Base-by-base conservation (phyloP, 441 rosid species). In the Mallotus japonicus region DNA sequence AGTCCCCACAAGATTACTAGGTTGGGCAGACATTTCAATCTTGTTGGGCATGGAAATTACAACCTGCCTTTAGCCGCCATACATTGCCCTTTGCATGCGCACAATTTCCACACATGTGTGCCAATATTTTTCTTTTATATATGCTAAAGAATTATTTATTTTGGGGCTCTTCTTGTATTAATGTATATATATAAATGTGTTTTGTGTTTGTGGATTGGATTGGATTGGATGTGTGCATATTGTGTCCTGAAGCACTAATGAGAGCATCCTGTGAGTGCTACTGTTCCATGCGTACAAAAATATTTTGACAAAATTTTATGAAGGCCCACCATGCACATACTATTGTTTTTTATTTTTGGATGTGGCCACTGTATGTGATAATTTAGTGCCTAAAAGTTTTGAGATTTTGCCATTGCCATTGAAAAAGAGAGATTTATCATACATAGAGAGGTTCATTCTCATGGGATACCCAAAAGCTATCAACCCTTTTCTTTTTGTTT, bases 231-330 rank as follows among this genome's bases (percentile, higher is more conserved):
- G 40, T 37, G 40, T 37, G 6, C 5, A 37, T 37, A 37, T 37
- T 37, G 40, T 37, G 40, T 22, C 11, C 37, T 9, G 16, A 58
- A 77, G 77, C 81, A 81, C 80, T 77, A 69, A 76, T 62, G 71
- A 70, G 65, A 74, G 32, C 64, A 10, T 66, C 47, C 55, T 78
- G 80, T 72, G 74, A 85, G 92, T 91, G 97, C 88, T 74, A 89
- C 94, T 88, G 92, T 91, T 80, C 80, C 97, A 91, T 84, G 97
- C 89, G 91, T 90, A 83, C 80, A 80, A 51, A 65, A 76, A 65
- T 24, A 54, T 70, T 78, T 28, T 76, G 74, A 74, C 67, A 77
- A 72, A 79, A 71, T 67, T 62, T 67, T 64, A 46, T 8, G 69
- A 65, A 70, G 85, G 72, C 85, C 88, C 89, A 87, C 92, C 83